A percentile compares a stretch with the other conserved stretches of the same genome.
Evolutionary conservation across 805 yeast genomes (phyloP).

Genomic region (Schizosaccharomyces lindneri): DNA sequence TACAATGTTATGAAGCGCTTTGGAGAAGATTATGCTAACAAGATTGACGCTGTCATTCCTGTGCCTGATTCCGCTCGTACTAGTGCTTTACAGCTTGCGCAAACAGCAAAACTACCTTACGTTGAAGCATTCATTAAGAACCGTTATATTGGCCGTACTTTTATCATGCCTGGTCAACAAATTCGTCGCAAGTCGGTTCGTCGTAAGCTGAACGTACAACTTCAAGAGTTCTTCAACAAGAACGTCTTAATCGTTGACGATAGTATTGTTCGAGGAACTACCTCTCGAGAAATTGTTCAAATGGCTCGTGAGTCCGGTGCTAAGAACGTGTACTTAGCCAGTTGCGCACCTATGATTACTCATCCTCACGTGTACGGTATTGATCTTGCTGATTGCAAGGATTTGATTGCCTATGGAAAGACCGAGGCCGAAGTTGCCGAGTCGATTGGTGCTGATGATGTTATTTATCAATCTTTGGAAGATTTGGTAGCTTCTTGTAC

Average conservation of each 20-base stretch:
- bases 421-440: constrained; percentile 49
- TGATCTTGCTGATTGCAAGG: constrained; percentile 85
- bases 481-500: constrained; percentile 63
- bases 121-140: constrained; percentile 95
- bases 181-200: constrained; percentile 85
- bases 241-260: constrained; percentile 83
- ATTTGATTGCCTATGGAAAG: constrained; percentile 68
- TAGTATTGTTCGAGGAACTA: constrained; percentile 92
- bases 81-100: constrained; percentile 80
- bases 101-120: constrained; percentile 52
- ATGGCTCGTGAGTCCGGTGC: constrained; percentile 99
- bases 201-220: constrained; percentile 89
- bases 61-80: constrained; percentile 98
- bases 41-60: constrained; percentile 84
- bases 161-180: constrained; percentile 93
- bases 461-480: constrained; percentile 62
- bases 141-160: constrained; percentile 90
- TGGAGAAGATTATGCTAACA: constrained; percentile 23
- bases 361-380: constrained; percentile 91
- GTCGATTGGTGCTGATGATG: constrained; percentile 72
- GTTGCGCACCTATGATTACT: constrained; percentile 96
- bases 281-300: constrained; percentile 80
- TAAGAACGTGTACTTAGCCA: constrained; percentile 76
- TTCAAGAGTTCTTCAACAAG: constrained; percentile 62
- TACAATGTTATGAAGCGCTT: constrained; percentile 28